Evolutionary conservation across 1,284 basidiomycete genomes (phyloP).

Genomic region (Apiotrichum akiyoshidainum): DNA sequence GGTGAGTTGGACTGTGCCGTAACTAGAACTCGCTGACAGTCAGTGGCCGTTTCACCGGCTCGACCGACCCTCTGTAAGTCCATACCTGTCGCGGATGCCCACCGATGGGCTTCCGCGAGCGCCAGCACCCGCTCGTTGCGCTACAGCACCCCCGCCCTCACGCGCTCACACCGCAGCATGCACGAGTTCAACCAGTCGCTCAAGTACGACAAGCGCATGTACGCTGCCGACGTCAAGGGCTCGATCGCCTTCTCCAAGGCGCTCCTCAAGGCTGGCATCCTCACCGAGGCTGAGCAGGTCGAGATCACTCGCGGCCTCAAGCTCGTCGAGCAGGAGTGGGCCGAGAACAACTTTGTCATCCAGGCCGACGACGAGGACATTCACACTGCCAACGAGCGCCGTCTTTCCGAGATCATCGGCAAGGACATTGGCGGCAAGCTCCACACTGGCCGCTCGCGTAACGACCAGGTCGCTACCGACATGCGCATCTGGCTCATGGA

Average conservation of each 20-base stretch:
- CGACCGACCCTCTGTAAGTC: slow-evolving; percentile 70
- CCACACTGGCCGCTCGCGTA: slow-evolving; percentile 92
- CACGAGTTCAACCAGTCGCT: slow-evolving; percentile 93
- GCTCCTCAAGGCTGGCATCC: slow-evolving; percentile 71
- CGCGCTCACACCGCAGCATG: slow-evolving; percentile 62
- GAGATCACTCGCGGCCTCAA: slow-evolving; percentile 76
- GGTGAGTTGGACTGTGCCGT: slow-evolving; percentile 27
- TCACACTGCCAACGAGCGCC: slow-evolving; percentile 97
- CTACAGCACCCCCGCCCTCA: too few species aligned
- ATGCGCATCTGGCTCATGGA: slow-evolving; percentile 93
- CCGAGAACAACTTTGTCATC: slow-evolving; percentile 67
- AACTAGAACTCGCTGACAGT: slow-evolving; percentile 10
- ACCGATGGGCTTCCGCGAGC: not conserved
- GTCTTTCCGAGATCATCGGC: slow-evolving; percentile 89
- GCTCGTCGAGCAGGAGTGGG: slow-evolving; percentile 81
- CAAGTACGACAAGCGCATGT: slow-evolving; percentile 91
- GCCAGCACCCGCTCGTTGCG: too few species aligned
- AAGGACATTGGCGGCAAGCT: slow-evolving; percentile 79
- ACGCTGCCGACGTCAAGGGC: slow-evolving; percentile 83
- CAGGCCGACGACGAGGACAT: slow-evolving; percentile 92
- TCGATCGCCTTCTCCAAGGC: slow-evolving; percentile 95
- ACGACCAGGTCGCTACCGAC: slow-evolving; percentile 97
- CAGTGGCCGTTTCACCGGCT: slow-evolving; percentile 23
- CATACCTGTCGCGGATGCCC: not conserved
- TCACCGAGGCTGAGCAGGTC: slow-evolving; percentile 69